Conservation (phyloP, 495 filamentous ascomycete species). For the Penicillium herquei region DNA sequence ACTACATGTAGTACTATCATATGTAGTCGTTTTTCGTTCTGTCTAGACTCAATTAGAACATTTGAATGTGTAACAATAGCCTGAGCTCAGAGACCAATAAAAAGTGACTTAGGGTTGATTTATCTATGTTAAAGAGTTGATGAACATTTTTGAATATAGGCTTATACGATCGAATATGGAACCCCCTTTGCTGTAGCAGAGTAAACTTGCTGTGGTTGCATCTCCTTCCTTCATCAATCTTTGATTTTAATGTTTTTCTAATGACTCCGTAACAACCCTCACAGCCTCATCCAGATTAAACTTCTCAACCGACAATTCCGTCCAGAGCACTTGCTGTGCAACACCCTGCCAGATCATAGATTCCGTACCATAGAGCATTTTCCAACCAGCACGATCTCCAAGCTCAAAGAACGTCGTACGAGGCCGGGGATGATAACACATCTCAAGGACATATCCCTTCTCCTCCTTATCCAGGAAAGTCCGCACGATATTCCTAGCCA, state of each 20-base stretch:
- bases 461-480: neutral
- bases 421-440: slow-evolving; percentile 7
- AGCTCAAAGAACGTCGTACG: neutral
- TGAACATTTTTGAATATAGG: no score
- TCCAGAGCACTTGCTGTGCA: slow-evolving; percentile 4
- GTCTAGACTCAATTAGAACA: no score
- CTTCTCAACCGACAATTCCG: neutral
- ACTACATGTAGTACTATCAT: no score
- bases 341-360: slow-evolving; percentile 7
- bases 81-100: no score
- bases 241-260: neutral
- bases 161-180: no score
- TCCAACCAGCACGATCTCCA: neutral
- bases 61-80: no score
- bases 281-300: slow-evolving; percentile 3
- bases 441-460: slow-evolving; percentile 7
- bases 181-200: no score
- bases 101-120: no score
- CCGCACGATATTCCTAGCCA: neutral
- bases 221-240: neutral
- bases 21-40: no score
- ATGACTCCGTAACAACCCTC: neutral
- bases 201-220: no score
- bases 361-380: slow-evolving; percentile 2
- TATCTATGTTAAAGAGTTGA: no score